Percentiles rank a stretch among this genome's conserved stretches.
phyloP scores from a whole-genome alignment of 305 asterid species.

The Ruellia speciosa region DNA sequence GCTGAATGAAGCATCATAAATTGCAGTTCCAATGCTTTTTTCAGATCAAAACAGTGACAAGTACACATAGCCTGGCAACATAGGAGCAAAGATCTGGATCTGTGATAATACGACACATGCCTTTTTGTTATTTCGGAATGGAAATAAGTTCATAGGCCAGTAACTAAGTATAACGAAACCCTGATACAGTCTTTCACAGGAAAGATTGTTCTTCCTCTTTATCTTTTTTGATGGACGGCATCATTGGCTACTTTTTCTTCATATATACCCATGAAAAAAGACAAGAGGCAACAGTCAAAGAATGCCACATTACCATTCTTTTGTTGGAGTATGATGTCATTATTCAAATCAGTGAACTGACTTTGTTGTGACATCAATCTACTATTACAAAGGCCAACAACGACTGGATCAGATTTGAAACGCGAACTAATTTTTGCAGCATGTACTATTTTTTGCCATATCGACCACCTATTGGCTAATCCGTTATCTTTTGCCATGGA shows the following conservation, averaged over 20 bases:
- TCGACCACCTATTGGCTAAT: constrained; percentile 26
- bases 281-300: constrained; percentile 23
- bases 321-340: constrained; percentile 32
- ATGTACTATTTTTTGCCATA: constrained; percentile 22
- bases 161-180: constrained; percentile 9
- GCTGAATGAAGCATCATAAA: not conserved
- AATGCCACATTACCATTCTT: constrained; percentile 29
- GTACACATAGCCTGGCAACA: too few species aligned
- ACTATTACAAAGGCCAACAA: constrained; percentile 21
- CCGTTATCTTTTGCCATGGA: constrained; percentile 15
- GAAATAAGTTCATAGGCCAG: not conserved
- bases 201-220: not conserved
- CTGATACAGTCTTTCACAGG: not conserved
- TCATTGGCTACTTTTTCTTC: constrained; percentile 23
- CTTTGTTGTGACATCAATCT: constrained; percentile 29
- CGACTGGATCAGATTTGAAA: constrained; percentile 26
- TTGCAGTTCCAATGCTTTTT: not conserved
- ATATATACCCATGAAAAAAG: constrained; percentile 21
- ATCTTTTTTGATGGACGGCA: constrained; percentile 11
- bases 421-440: constrained; percentile 21
- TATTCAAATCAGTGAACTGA: constrained; percentile 23
- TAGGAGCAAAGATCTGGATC: too few species aligned
- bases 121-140: not conserved
- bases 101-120: too few species aligned
- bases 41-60: too few species aligned